A percentile compares a stretch with the other conserved stretches of the same genome.
These are phyloP conservation scores for Gymnopus androsaceus DNA, from an alignment of 1,284 basidiomycete species.

Conservation along the genomic window DNA sequence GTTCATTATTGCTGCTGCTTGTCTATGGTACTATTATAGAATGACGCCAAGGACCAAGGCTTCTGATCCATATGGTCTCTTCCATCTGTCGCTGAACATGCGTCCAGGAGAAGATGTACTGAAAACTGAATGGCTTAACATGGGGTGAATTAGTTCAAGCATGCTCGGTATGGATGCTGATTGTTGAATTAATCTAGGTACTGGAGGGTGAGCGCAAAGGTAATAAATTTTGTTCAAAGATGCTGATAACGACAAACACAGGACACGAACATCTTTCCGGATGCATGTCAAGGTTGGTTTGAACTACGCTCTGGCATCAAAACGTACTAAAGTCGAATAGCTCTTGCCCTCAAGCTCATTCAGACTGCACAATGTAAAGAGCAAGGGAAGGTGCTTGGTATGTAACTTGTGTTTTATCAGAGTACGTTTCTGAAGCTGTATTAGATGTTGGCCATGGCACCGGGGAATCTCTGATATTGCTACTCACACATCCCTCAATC, in stretches of 20 bases:
- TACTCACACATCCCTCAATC: conserved; percentile 44
- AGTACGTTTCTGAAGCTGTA: neutral
- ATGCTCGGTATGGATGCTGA: too few relatives aligned
- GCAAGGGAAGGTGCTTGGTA: conserved; percentile 54
- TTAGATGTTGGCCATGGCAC: conserved; percentile 73
- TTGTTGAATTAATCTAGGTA: too few relatives aligned
- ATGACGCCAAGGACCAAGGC: neutral
- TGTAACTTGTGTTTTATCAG: conserved; percentile 19
- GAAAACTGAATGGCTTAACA: conserved; percentile 68
- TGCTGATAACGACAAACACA: conserved; percentile 23
- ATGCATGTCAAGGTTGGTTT: conserved; percentile 58
- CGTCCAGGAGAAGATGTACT: conserved; percentile 38
- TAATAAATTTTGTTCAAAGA: neutral
- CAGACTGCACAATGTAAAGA: conserved; percentile 42
- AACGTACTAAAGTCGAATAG: conserved; percentile 31
- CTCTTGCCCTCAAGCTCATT: conserved; percentile 56
- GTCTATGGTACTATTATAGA: neutral
- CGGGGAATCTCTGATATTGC: conserved; percentile 66
- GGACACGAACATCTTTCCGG: conserved; percentile 54
- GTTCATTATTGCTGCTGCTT: conserved; percentile 7
- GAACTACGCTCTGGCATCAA: too few relatives aligned
- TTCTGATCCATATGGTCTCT: conserved; percentile 54
- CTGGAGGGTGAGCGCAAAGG: conserved; percentile 49
- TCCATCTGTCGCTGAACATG: conserved; percentile 52
- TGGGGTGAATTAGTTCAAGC: too few relatives aligned